Conservation (phyloP, 2,329 filamentous ascomycete genomes). For the Dactylellina sp. region DNA sequence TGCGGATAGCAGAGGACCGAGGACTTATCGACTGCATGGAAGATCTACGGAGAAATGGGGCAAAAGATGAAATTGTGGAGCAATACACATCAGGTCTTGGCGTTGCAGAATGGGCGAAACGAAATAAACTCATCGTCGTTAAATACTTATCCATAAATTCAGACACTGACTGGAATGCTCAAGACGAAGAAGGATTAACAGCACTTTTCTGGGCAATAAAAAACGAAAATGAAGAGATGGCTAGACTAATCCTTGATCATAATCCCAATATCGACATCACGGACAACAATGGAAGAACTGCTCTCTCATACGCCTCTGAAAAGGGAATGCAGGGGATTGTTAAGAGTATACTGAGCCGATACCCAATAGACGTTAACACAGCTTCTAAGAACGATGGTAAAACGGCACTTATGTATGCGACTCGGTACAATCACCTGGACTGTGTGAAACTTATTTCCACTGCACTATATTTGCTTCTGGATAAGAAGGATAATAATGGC, state of each 20-base stretch:
- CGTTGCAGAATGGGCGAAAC: slow-evolving; percentile 3
- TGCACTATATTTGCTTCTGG: not conserved
- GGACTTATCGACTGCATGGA: not conserved
- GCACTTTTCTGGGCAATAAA: slow-evolving; percentile 22
- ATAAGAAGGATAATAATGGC: not conserved
- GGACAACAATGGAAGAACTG: slow-evolving; percentile 9
- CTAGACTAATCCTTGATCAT: not conserved
- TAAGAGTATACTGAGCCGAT: not conserved
- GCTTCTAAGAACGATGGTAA: not conserved
- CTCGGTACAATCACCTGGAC: slow-evolving; percentile 1
- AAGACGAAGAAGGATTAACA: slow-evolving; percentile 16
- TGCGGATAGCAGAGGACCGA: slow-evolving; percentile 1
- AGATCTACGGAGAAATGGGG: too few relatives aligned
- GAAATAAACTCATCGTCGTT: slow-evolving; percentile 1
- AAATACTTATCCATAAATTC: slow-evolving; percentile 10
- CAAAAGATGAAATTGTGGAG: not conserved
- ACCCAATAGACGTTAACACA: slow-evolving; percentile 2
- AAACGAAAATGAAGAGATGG: slow-evolving; percentile 8
- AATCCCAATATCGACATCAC: not conserved
- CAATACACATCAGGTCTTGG: not conserved
- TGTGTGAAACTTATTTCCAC: slow-evolving; percentile 6
- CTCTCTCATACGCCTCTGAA: slow-evolving; percentile 18
- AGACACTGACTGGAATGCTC: not conserved
- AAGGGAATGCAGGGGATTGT: slow-evolving; percentile 9
- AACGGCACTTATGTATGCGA: slow-evolving; percentile 21